Evolutionary conservation across 257 asterid genomes (phyloP).

Genomic region (Handroanthus guayacan): DNA sequence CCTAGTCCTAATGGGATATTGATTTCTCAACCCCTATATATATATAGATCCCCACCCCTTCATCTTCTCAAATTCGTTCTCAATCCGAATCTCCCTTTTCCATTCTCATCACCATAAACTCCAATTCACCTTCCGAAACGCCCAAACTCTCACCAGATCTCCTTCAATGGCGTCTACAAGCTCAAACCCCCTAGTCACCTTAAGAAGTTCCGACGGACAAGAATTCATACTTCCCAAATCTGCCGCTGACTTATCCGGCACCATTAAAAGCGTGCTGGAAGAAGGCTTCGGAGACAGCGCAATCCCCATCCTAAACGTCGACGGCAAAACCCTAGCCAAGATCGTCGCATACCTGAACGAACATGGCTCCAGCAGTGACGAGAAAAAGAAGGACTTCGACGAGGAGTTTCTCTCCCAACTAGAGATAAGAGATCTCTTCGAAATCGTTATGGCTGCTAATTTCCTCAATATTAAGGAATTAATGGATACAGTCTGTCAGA

Average conservation of each 20-base stretch:
- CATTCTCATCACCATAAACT: not conserved
- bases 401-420: not conserved
- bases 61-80: not conserved
- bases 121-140: not conserved
- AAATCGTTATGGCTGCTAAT: conserved; percentile 21
- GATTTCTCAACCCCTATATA: not conserved
- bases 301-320: conserved; percentile 24
- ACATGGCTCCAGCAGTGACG: conserved; percentile 12
- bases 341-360: not conserved
- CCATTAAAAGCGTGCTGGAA: conserved; percentile 17
- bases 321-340: not conserved
- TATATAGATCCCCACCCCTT: not conserved
- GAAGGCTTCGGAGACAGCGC: not conserved
- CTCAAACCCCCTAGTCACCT: not conserved
- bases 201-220: not conserved
- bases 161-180: not conserved
- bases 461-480: conserved; percentile 11
- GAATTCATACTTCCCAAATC: not conserved
- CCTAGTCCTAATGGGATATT: too few species aligned
- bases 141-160: not conserved
- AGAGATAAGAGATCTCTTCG: not conserved
- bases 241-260: not conserved
- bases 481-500: not conserved
- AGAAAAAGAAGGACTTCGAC: conserved; percentile 21
- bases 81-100: not conserved